phyloP scores from a whole-genome alignment of 148 eudicot species.

The Cornus controversa region DNA sequence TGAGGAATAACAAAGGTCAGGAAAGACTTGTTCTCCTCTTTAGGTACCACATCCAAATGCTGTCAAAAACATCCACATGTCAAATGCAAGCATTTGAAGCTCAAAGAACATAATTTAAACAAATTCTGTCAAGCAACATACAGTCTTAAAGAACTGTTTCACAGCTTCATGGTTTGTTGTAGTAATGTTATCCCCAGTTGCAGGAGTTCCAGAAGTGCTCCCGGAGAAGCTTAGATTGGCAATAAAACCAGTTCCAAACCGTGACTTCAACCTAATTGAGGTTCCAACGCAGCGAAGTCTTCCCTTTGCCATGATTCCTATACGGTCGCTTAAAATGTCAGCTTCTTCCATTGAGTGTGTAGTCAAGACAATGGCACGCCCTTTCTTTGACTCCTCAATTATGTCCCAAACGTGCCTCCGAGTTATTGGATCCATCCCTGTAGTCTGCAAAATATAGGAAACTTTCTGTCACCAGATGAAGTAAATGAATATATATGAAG shows the following conservation, averaged over 20 bases:
- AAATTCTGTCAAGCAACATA: constrained; percentile 29
- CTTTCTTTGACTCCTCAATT: constrained; percentile 82
- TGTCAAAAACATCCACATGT: constrained; percentile 25
- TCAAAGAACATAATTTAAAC: not conserved
- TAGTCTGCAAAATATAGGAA: constrained; percentile 48
- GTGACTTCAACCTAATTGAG: constrained; percentile 75
- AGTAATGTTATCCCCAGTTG: constrained; percentile 17
- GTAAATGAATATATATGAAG: not conserved
- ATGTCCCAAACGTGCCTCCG: constrained; percentile 95
- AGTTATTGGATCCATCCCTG: constrained; percentile 96
- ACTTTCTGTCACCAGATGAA: not conserved
- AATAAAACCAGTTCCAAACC: constrained; percentile 82
- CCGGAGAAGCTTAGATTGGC: constrained; percentile 62
- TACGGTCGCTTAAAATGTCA: constrained; percentile 79
- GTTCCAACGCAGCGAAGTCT: constrained; percentile 93
- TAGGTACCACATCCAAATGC: constrained; percentile 64
- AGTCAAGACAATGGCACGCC: constrained; percentile 72
- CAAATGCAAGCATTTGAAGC: not conserved
- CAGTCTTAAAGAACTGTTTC: constrained; percentile 67
- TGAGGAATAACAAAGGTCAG: constrained; percentile 76
- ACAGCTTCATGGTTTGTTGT: constrained; percentile 44
- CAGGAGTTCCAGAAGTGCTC: constrained; percentile 24
- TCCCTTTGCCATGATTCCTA: constrained; percentile 96
- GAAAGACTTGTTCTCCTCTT: constrained; percentile 73
- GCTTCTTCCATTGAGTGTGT: constrained; percentile 99